These are phyloP conservation scores for Tulasnella calospora DNA, from an alignment of 768 basidiomycete genomes.

Conservation along the genomic window DNA sequence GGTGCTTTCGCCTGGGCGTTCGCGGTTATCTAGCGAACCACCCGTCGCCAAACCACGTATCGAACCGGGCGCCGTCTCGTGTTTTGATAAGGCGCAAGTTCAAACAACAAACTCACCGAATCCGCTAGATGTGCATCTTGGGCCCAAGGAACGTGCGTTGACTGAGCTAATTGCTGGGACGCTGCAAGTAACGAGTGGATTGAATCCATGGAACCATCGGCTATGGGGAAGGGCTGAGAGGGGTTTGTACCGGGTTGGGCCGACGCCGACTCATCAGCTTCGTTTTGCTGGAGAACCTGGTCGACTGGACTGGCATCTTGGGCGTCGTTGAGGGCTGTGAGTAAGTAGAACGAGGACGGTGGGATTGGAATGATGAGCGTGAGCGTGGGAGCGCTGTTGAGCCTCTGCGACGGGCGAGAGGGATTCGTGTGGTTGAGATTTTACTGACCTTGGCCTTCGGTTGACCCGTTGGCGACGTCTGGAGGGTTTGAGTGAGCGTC, in stretches of 20 bases:
- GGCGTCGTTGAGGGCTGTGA: not conserved
- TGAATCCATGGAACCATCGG: conserved; percentile 23
- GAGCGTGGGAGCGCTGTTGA: conserved; percentile 14
- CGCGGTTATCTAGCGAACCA: not conserved
- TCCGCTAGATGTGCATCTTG: not conserved
- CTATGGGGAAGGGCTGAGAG: not conserved
- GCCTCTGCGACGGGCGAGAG: not conserved
- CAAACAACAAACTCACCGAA: not conserved
- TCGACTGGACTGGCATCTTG: not conserved
- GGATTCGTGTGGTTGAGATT: not conserved
- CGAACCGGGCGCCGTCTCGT: not conserved
- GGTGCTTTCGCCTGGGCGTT: not conserved
- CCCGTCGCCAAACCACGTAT: not conserved
- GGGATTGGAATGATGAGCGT: conserved; percentile 18
- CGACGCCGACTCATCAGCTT: not conserved
- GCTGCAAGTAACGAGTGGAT: conserved; percentile 16
- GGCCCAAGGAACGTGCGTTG: conserved; percentile 9
- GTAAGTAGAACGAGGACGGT: conserved; percentile 23
- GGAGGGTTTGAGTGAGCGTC: not conserved
- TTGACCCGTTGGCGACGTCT: not conserved
- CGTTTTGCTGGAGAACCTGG: not conserved
- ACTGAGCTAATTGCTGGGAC: conserved; percentile 10
- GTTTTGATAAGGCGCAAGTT: not conserved
- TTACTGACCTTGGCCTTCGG: not conserved
- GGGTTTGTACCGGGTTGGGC: not conserved